phyloP scores from a whole-genome alignment of 768 basidiomycete species.

The Tylopilus subfusipes region DNA sequence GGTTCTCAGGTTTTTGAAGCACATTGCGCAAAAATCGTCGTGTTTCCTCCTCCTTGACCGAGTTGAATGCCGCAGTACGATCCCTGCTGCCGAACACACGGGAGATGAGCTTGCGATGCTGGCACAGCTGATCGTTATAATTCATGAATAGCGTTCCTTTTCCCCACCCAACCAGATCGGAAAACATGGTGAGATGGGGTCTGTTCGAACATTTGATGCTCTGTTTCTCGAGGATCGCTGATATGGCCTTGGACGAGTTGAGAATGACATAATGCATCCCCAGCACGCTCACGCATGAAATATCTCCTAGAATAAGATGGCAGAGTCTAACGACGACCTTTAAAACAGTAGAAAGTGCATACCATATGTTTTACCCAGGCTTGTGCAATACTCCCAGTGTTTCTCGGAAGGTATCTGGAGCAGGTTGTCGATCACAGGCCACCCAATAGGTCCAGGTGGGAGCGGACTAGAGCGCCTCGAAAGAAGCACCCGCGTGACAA shows the following conservation, averaged over 20 bases:
- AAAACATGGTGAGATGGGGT: slow-evolving; percentile 15
- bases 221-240: slow-evolving; percentile 51
- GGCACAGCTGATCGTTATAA: background rate
- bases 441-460: slow-evolving; percentile 23
- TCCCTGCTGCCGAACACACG: slow-evolving; percentile 12
- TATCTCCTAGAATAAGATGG: slow-evolving; percentile 25
- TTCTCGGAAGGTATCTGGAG: slow-evolving; percentile 48
- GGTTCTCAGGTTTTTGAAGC: slow-evolving; percentile 10
- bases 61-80: slow-evolving; percentile 6
- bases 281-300: slow-evolving; percentile 30
- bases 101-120: slow-evolving; percentile 12
- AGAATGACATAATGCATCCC: slow-evolving; percentile 49
- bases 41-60: slow-evolving; percentile 19
- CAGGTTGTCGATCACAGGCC: slow-evolving; percentile 50
- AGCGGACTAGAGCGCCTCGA: background rate
- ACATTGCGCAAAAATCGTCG: slow-evolving; percentile 18
- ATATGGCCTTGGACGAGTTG: slow-evolving; percentile 42
- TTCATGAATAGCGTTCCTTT: background rate
- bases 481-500: background rate
- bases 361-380: slow-evolving; percentile 54
- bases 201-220: slow-evolving; percentile 48
- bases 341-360: slow-evolving; percentile 4
- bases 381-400: slow-evolving; percentile 51
- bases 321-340: background rate
- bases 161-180: slow-evolving; percentile 19